These are phyloP conservation scores for Phylloporus sp. DNA, from an alignment of 1,284 basidiomycete genomes.

Conservation along the genomic window DNA sequence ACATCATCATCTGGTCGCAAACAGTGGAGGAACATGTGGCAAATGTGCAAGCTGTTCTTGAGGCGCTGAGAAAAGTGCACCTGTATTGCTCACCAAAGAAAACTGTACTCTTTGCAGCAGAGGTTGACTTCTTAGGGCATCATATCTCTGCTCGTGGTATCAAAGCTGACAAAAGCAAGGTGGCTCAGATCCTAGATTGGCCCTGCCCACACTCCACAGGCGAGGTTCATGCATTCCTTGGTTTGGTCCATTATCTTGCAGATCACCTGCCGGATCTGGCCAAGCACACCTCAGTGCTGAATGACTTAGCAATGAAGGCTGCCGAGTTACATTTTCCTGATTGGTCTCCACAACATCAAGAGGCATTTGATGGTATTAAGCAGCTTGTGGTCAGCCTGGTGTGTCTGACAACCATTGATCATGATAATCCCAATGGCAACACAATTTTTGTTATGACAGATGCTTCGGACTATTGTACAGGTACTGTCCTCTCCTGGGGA, in stretches of 20 bases:
- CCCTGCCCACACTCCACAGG: not conserved
- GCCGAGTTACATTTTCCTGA: not conserved
- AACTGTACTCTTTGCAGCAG: not conserved
- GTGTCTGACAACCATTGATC: not conserved
- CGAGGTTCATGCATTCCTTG: not conserved
- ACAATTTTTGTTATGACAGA: not conserved
- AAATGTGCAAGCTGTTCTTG: no score
- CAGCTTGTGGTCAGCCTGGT: not conserved
- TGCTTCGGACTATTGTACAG: not conserved
- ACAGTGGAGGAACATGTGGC: no score
- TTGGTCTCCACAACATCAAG: not conserved
- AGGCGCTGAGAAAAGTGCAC: not conserved
- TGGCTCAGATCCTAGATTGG: not conserved
- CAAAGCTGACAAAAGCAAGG: not conserved
- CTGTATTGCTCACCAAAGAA: slow-evolving; percentile 1
- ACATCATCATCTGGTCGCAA: no score
- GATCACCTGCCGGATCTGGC: not conserved
- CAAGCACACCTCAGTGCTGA: not conserved
- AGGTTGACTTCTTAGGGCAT: not conserved
- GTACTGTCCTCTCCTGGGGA: not conserved
- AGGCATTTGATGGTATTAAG: not conserved
- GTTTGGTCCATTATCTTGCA: not conserved
- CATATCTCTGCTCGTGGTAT: not conserved
- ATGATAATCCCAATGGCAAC: not conserved
- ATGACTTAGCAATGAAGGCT: not conserved